phyloP scores from a whole-genome alignment of 192 early-diverging fungal genomes.

The Rhizophagus prolifer region DNA sequence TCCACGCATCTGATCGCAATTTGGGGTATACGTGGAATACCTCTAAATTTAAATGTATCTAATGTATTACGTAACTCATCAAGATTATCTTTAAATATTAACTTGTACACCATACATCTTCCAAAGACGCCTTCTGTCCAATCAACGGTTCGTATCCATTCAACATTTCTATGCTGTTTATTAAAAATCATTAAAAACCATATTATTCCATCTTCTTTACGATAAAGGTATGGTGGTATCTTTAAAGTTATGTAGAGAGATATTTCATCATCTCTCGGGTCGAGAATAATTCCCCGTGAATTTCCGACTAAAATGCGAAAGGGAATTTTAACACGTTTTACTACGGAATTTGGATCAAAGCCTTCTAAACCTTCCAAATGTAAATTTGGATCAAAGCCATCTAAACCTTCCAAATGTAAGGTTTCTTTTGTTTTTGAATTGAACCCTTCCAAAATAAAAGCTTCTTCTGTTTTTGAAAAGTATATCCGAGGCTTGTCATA shows the following conservation, averaged over 20 bases:
- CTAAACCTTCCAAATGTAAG: conserved; percentile 1
- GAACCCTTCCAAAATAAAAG: conserved; percentile 7
- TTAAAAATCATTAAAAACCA: background rate
- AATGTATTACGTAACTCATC: background rate
- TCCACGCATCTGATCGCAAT: background rate
- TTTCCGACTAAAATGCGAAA: background rate
- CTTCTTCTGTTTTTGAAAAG: background rate
- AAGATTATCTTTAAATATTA: conserved; percentile 10
- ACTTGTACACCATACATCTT: background rate
- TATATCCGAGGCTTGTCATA: background rate
- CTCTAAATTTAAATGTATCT: background rate
- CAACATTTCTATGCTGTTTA: background rate
- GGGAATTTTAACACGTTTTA: background rate
- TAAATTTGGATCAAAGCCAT: no score
- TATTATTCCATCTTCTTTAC: no score
- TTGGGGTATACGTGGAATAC: background rate
- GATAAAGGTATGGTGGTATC: background rate
- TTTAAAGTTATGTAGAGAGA: conserved; percentile 3
- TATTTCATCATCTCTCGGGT: background rate
- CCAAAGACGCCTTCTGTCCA: conserved; percentile 18
- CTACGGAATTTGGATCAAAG: background rate
- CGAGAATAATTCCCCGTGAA: background rate
- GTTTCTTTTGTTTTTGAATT: background rate
- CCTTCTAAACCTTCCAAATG: background rate
- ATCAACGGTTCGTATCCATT: conserved; percentile 8